Percentiles rank a stretch among this genome's conserved stretches.
These are phyloP conservation scores for Fusarium nurragi DNA, from an alignment of 2,329 filamentous ascomycete species.

Conservation along the genomic window DNA sequence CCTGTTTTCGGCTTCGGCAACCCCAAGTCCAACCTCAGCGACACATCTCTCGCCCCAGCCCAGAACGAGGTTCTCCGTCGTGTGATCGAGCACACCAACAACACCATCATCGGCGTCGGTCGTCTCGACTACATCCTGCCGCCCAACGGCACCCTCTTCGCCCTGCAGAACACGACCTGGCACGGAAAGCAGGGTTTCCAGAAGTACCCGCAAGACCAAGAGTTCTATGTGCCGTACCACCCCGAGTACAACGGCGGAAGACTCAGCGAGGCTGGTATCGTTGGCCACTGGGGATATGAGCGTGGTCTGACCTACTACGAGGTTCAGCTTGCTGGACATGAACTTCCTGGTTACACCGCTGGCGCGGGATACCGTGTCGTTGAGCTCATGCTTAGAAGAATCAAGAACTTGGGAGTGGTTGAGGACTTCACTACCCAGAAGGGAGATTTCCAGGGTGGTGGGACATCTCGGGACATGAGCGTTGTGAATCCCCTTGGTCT, in stretches of 20 bases:
- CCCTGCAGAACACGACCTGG: constrained; percentile 84
- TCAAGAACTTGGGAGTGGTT: constrained; percentile 35
- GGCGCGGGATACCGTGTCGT: constrained; percentile 44
- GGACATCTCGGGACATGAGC: background rate
- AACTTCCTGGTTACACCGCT: constrained; percentile 44
- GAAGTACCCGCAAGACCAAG: constrained; percentile 52
- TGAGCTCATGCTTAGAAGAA: constrained; percentile 41
- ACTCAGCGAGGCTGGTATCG: constrained; percentile 69
- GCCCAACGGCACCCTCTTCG: constrained; percentile 74
- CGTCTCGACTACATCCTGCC: constrained; percentile 70
- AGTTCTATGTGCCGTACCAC: constrained; percentile 75
- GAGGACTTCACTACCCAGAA: constrained; percentile 41
- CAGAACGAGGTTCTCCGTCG: constrained; percentile 40
- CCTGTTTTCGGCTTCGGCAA: constrained; percentile 42
- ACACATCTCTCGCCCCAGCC: constrained; percentile 29
- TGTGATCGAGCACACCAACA: constrained; percentile 47
- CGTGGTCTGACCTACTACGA: constrained; percentile 77
- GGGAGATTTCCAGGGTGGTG: constrained; percentile 31
- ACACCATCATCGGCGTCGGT: constrained; percentile 46
- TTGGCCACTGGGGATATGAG: constrained; percentile 77
- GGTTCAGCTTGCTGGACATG: constrained; percentile 72
- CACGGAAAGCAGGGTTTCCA: constrained; percentile 76
- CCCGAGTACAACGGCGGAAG: constrained; percentile 54
- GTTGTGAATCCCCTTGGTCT: constrained; percentile 2
- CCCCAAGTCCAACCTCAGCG: constrained; percentile 26